Base-by-base conservation (phyloP, 768 basidiomycete species). In the Trametes cingulata region DNA sequence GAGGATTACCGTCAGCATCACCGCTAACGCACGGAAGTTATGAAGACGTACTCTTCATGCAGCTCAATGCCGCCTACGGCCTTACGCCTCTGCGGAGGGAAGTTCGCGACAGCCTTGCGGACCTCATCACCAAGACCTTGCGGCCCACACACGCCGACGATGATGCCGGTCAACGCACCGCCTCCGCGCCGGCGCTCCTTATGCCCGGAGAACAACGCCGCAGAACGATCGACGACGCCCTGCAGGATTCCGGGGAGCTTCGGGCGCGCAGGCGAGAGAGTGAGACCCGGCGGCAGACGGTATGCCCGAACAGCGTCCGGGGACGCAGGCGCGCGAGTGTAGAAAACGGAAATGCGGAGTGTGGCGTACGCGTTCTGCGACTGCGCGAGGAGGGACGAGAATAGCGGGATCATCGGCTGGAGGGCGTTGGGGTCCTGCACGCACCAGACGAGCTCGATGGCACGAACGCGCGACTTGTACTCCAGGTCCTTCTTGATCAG, bases 401-500 rank as follows among this genome's bases (percentile, higher is more conserved):
- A 71, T 35, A 77, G 71, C 1, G 76, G 73, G 47, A 81, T 39
- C 10, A 79, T 71, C 6, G 78, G 73, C 33, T 67, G 72, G 50
- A 80, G 71, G 0, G 75, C 75, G 15, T 56, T 75, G 25, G 74
- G 77, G 68, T 76, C 77, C 51, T 74, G 72, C 10, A 84, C 75
- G 27, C 77, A 67, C 85, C 85, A 87, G n/a, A 85, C 72, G 29
- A 87, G 73, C 59, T 84, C 81, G 63, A 85, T 76, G 24, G 77
- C 56, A 15, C 77, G 74, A 6, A 78, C 69, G 51, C 76, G 73
- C 39, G 78, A 76, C 19, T 64, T 63, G 54, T 76, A 71, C 49
- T 69, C 43, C 52, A 69, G 47, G 61, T 71, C 72, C 56, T 74
- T 71, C 65, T 72, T 71, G 39, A 86, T 67, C n/a, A 87, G 72